A percentile compares a stretch with the other conserved stretches of the same genome.
Conservation (phyloP, 495 filamentous ascomycete species). For the Xylaria palmicola region DNA sequence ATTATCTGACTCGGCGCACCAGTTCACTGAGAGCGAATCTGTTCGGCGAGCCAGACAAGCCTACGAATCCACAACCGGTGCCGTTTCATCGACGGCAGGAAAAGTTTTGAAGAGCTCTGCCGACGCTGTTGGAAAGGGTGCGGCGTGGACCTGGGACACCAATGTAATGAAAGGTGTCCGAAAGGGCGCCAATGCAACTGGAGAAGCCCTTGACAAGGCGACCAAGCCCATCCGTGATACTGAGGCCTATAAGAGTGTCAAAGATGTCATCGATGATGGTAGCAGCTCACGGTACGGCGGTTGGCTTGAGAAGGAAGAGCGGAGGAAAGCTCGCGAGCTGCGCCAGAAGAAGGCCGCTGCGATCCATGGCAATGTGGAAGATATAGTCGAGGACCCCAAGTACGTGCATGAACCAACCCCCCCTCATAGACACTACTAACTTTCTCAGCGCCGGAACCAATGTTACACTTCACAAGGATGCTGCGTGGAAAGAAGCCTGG, state of each 20-base stretch:
- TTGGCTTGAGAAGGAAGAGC: conserved; percentile 93
- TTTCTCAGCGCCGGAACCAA: conserved; percentile 79
- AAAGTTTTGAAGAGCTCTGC: conserved; percentile 83
- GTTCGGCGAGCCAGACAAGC: conserved; percentile 82
- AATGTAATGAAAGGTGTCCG: conserved; percentile 88
- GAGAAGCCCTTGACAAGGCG: conserved; percentile 85
- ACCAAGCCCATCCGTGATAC: conserved; percentile 92
- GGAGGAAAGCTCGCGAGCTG: conserved; percentile 69
- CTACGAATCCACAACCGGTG: conserved; percentile 78
- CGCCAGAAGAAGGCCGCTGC: conserved; percentile 56
- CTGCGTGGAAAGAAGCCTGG: conserved; percentile 95
- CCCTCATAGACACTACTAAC: conserved; percentile 17
- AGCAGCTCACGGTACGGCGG: conserved; percentile 95
- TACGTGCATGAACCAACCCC: conserved; percentile 46
- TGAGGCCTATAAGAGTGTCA: conserved; percentile 89
- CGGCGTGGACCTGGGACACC: conserved; percentile 96
- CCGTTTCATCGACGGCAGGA: conserved; percentile 67
- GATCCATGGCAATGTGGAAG: conserved; percentile 47
- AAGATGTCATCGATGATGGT: conserved; percentile 94
- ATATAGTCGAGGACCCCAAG: conserved; percentile 79
- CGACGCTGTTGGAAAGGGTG: conserved; percentile 80
- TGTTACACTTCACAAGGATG: conserved; percentile 92
- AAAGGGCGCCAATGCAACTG: conserved; percentile 78
- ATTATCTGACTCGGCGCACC: conserved; percentile 78
- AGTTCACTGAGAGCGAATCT: conserved; percentile 93